Conservation (phyloP, 2,329 filamentous ascomycete genomes). For the Scortechinia acanthostroma region DNA sequence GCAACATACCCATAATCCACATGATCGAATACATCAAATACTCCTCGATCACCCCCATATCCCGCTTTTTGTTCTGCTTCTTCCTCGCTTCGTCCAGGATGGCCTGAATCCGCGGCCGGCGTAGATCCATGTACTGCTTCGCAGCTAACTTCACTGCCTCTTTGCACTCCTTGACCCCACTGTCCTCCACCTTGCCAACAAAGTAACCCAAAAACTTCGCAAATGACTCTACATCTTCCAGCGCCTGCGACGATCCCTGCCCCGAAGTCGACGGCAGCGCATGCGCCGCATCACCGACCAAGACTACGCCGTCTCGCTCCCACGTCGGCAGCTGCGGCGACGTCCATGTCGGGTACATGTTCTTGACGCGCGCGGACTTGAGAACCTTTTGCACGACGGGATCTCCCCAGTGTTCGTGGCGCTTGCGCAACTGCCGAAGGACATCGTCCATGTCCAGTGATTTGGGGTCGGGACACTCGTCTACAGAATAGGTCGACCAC, state of each 20-base stretch:
- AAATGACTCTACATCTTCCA: conserved; percentile 43
- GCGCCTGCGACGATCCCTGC: conserved; percentile 41
- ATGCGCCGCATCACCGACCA: conserved; percentile 45
- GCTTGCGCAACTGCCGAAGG: conserved; percentile 14
- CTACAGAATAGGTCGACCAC: conserved; percentile 33
- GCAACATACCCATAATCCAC: conserved; percentile 3
- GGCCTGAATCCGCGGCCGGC: not conserved
- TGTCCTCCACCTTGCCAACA: not conserved
- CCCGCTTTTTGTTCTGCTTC: not conserved
- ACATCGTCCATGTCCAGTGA: conserved; percentile 15
- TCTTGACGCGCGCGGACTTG: conserved; percentile 17
- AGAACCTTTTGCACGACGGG: conserved; percentile 25
- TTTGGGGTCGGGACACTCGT: conserved; percentile 18
- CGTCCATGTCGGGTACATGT: conserved; percentile 37
- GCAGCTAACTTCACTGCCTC: not conserved
- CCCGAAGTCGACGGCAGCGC: conserved; percentile 39
- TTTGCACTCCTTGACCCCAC: not conserved
- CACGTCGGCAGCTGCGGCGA: conserved; percentile 35
- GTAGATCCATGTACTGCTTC: not conserved
- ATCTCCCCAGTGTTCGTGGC: conserved; percentile 35
- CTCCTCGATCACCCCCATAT: conserved; percentile 1
- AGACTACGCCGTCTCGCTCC: conserved; percentile 33
- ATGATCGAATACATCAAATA: conserved; percentile 2
- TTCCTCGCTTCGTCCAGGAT: not conserved
- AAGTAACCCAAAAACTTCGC: conserved; percentile 26